These are phyloP conservation scores for Hirschfeldia incana DNA, from an alignment of 345 rosid genomes.

Conservation along the genomic window DNA sequence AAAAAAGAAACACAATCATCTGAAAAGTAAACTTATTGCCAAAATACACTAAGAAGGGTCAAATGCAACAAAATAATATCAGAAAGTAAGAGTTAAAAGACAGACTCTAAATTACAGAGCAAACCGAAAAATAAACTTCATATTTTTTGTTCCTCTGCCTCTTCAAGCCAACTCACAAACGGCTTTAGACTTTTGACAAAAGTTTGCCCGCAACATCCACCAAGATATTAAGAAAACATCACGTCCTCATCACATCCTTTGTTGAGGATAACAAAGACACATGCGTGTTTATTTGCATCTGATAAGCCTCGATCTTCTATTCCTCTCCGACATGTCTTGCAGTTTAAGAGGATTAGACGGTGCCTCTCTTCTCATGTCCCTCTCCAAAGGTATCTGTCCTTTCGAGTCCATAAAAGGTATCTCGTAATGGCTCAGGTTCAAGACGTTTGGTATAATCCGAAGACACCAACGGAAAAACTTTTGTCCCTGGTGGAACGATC, in stretches of 20 bases:
- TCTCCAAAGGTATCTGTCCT: background rate
- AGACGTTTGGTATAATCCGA: background rate
- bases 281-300: background rate
- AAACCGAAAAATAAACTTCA: too few relatives aligned
- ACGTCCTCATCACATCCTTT: background rate
- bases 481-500: background rate
- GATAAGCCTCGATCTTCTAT: background rate
- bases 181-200: conserved; percentile 94
- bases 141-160: conserved; percentile 87
- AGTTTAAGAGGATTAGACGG: background rate
- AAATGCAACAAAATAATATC: too few relatives aligned
- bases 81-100: too few relatives aligned
- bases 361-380: background rate
- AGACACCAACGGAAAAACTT: background rate
- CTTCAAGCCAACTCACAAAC: conserved; percentile 97
- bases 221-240: background rate
- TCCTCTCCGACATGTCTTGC: background rate
- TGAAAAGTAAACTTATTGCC: too few relatives aligned
- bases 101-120: too few relatives aligned
- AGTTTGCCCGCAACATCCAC: conserved; percentile 58
- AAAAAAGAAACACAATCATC: too few relatives aligned
- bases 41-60: too few relatives aligned
- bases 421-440: background rate
- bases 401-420: background rate
- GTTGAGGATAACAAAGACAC: too few relatives aligned